phyloP scores from a whole-genome alignment of 495 filamentous ascomycete species.

The Penicillium cosmopolitanum region DNA sequence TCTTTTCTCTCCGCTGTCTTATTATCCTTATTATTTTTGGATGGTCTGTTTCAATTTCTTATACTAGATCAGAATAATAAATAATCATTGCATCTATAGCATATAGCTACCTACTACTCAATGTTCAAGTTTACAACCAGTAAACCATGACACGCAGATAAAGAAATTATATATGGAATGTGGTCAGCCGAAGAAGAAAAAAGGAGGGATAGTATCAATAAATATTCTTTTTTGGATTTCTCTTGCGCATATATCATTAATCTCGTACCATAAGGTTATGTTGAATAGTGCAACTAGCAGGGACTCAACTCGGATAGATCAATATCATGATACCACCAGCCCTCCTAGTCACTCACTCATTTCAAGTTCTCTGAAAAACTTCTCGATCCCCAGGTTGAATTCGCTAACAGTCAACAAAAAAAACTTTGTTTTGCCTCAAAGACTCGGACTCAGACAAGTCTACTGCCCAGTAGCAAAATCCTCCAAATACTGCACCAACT shows the following conservation, averaged over 20 bases:
- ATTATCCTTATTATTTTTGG: slow-evolving; percentile 13
- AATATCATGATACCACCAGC: background rate
- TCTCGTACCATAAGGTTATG: slow-evolving; percentile 3
- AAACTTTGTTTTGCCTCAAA: background rate
- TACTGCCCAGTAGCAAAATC: slow-evolving; percentile 54
- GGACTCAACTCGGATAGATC: background rate
- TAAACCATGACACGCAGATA: too few relatives aligned
- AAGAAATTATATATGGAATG: too few relatives aligned
- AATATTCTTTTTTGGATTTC: too few relatives aligned
- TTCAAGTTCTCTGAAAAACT: background rate
- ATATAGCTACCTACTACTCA: background rate
- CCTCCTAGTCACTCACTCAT: background rate
- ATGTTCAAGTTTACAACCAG: too few relatives aligned
- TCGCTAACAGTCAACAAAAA: slow-evolving; percentile 5
- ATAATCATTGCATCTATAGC: slow-evolving; percentile 8
- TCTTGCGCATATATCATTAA: slow-evolving; percentile 1
- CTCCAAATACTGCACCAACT: slow-evolving; percentile 61
- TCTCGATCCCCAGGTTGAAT: slow-evolving; percentile 1
- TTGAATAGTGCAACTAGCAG: slow-evolving; percentile 5
- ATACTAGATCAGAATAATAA: slow-evolving; percentile 11
- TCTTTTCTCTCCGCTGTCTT: slow-evolving; percentile 18
- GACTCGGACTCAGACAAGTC: background rate
- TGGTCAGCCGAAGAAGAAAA: too few relatives aligned
- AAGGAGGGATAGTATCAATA: too few relatives aligned
- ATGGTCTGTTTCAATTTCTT: slow-evolving; percentile 1